phyloP scores from a whole-genome alignment of 441 rosid genomes.

The Adansonia rubrostipa region DNA sequence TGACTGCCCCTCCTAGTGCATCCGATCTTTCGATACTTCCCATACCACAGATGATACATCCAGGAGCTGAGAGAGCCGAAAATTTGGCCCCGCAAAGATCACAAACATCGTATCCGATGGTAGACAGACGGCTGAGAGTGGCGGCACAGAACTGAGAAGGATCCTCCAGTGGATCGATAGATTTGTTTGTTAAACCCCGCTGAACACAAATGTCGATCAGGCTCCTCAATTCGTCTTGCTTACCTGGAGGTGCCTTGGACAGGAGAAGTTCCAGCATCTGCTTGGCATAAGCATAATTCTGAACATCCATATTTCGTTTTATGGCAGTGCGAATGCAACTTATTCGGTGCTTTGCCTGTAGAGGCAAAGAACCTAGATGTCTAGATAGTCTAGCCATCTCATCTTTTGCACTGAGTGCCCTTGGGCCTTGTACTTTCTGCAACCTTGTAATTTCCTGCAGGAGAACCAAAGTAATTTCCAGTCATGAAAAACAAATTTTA shows the following conservation, averaged over 20 bases:
- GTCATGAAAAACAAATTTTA: constrained; percentile 7
- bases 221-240: constrained; percentile 91
- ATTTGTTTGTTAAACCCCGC: constrained; percentile 86
- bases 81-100: constrained; percentile 97
- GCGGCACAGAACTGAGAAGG: constrained; percentile 97
- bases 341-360: constrained; percentile 93
- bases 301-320: constrained; percentile 98
- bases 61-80: constrained; percentile 90
- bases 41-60: constrained; percentile 98
- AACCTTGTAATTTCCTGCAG: constrained; percentile 88
- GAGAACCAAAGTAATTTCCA: constrained; percentile 16
- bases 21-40: constrained; percentile 95
- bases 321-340: constrained; percentile 96
- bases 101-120: constrained; percentile 95
- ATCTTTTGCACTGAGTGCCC: constrained; percentile 93
- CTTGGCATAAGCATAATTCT: constrained; percentile 85
- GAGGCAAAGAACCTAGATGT: constrained; percentile 90
- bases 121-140: constrained; percentile 93
- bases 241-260: constrained; percentile 89
- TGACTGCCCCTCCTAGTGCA: constrained; percentile 75
- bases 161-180: constrained; percentile 95
- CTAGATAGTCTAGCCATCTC: constrained; percentile 98
- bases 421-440: constrained; percentile 92
- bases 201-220: constrained; percentile 90
- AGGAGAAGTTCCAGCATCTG: constrained; percentile 98